These are phyloP conservation scores for Penicillium olsonii DNA, from an alignment of 2,329 filamentous ascomycete genomes.

Conservation along the genomic window DNA sequence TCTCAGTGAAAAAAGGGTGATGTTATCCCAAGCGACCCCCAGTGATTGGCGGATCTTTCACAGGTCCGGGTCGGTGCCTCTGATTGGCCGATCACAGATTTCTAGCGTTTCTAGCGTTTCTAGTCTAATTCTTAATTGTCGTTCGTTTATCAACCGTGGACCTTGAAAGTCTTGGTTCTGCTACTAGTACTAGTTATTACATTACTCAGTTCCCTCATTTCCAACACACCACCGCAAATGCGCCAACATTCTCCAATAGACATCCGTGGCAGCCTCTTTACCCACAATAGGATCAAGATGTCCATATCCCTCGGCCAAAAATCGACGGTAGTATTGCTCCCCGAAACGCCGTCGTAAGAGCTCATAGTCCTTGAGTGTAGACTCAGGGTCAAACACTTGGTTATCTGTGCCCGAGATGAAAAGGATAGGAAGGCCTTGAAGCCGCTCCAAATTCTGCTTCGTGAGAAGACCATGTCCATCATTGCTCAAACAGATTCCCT, in stretches of 20 bases:
- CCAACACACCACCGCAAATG: slow-evolving; percentile 2
- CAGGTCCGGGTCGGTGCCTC: neutral
- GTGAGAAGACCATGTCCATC: slow-evolving; percentile 9
- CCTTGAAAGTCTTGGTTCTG: neutral
- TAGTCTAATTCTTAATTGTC: slow-evolving; percentile 2
- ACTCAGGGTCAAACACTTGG: slow-evolving; percentile 27
- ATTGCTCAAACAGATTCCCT: neutral
- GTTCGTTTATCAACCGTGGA: neutral
- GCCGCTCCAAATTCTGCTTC: slow-evolving; percentile 11
- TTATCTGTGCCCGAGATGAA: slow-evolving; percentile 28
- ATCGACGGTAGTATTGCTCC: slow-evolving; percentile 18
- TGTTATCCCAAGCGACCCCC: slow-evolving; percentile 8
- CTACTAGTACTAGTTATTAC: too few relatives aligned
- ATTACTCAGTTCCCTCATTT: neutral
- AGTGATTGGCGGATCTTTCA: slow-evolving; percentile 9
- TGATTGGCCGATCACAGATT: neutral
- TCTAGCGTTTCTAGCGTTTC: slow-evolving; percentile 1
- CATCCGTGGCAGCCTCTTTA: slow-evolving; percentile 16
- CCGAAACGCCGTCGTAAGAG: slow-evolving; percentile 23
- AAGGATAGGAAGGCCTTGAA: slow-evolving; percentile 25
- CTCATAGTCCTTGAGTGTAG: slow-evolving; percentile 26
- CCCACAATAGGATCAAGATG: slow-evolving; percentile 32
- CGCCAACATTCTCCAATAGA: slow-evolving; percentile 16
- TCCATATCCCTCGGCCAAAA: slow-evolving; percentile 25
- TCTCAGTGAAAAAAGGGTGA: slow-evolving; percentile 1